These are phyloP conservation scores for Torulaspora gathmanii DNA, from an alignment of 805 yeast species.

Conservation along the genomic window DNA sequence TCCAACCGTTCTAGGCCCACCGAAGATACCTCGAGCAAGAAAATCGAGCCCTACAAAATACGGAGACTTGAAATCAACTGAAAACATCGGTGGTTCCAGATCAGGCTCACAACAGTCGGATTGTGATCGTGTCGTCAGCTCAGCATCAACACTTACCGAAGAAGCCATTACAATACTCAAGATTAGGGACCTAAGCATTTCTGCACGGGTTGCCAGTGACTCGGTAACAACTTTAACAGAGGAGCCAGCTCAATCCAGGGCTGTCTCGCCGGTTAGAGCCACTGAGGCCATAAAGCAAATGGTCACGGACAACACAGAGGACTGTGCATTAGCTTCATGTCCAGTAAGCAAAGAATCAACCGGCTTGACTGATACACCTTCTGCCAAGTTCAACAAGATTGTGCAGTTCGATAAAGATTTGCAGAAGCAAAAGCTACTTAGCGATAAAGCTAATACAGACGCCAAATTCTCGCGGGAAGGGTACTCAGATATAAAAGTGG, in stretches of 20 bases:
- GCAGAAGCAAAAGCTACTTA: slow-evolving; percentile 19
- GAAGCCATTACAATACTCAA: slow-evolving; percentile 11
- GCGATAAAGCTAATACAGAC: slow-evolving; percentile 12
- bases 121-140: slow-evolving; percentile 3
- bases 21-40: slow-evolving; percentile 28
- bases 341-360: background rate
- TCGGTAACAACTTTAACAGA: slow-evolving; percentile 16
- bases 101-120: slow-evolving; percentile 4
- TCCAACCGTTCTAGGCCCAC: slow-evolving; percentile 9
- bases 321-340: background rate
- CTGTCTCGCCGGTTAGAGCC: slow-evolving; percentile 15
- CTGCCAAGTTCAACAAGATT: slow-evolving; percentile 26
- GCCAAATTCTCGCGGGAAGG: slow-evolving; percentile 35
- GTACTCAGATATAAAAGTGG: slow-evolving; percentile 43
- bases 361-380: slow-evolving; percentile 8
- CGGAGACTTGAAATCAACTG: slow-evolving; percentile 7
- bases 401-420: slow-evolving; percentile 31
- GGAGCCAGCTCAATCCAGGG: slow-evolving; percentile 12
- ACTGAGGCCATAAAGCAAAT: slow-evolving; percentile 18
- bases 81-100: slow-evolving; percentile 15
- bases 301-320: slow-evolving; percentile 19
- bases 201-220: slow-evolving; percentile 19
- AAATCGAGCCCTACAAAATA: slow-evolving; percentile 24
- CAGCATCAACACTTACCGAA: slow-evolving; percentile 13
- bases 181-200: slow-evolving; percentile 14